phyloP scores from a whole-genome alignment of 768 basidiomycete species.

The Pholiota molesta region DNA sequence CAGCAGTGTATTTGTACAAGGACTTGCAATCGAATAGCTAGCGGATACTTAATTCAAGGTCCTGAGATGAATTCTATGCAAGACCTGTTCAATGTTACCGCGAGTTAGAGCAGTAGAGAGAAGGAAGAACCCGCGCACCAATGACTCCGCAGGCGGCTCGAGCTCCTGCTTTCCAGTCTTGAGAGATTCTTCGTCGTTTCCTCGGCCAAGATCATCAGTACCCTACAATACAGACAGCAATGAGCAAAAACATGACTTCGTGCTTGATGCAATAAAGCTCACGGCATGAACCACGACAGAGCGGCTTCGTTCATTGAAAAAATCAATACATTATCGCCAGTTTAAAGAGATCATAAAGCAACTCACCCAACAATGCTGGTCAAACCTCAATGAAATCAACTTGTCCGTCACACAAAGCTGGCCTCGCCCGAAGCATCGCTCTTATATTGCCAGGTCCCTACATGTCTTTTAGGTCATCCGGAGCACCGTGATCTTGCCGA shows the following conservation, averaged over 20 bases:
- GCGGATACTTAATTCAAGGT: no score
- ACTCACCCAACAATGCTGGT: constrained; percentile 68
- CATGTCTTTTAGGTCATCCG: constrained; percentile 58
- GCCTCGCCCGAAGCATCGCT: constrained; percentile 62
- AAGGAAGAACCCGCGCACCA: constrained; percentile 38
- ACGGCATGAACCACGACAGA: constrained; percentile 71
- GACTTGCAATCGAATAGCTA: no score
- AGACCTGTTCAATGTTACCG: no score
- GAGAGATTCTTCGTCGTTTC: constrained; percentile 65
- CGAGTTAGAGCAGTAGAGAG: no score
- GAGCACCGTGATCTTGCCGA: constrained; percentile 67
- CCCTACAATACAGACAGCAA: constrained; percentile 10
- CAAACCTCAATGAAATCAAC: constrained; percentile 67
- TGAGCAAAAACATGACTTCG: not conserved
- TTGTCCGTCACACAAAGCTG: constrained; percentile 54
- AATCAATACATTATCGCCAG: not conserved
- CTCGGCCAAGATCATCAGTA: constrained; percentile 77
- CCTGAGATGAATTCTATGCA: no score
- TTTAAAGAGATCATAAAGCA: not conserved
- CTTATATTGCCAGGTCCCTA: constrained; percentile 79
- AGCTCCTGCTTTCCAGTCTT: constrained; percentile 81
- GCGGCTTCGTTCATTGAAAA: constrained; percentile 46
- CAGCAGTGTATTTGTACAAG: no score
- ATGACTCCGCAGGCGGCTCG: constrained; percentile 85
- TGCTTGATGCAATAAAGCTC: constrained; percentile 1